Percentiles rank a stretch among this genome's conserved stretches.
phyloP scores from a whole-genome alignment of 805 yeast genomes.

The Monosporozyma servazzii region DNA sequence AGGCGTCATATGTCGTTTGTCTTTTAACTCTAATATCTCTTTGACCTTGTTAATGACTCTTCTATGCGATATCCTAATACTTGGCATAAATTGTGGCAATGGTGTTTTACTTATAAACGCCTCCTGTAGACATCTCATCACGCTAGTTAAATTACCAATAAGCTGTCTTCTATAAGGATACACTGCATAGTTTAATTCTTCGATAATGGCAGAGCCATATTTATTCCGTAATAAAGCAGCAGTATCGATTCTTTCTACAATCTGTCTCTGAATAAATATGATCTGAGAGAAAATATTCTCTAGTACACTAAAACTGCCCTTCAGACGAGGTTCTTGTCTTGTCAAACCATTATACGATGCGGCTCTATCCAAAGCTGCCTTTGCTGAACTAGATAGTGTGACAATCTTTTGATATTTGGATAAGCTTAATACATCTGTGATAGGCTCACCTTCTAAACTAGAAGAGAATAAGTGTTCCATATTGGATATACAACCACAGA shows the following conservation, averaged over 20 bases:
- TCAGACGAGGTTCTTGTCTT: conserved; percentile 40
- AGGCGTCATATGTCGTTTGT: conserved; percentile 7
- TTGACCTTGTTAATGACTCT: conserved; percentile 37
- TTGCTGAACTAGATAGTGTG: conserved; percentile 31
- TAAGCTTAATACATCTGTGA: conserved; percentile 22
- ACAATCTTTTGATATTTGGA: conserved; percentile 28
- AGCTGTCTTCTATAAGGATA: conserved; percentile 38
- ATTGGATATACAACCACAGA: conserved; percentile 34
- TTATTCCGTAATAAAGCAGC: conserved; percentile 34
- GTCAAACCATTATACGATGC: conserved; percentile 33
- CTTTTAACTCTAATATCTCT: conserved; percentile 28
- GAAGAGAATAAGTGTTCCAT: conserved; percentile 33
- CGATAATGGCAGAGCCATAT: conserved; percentile 40
- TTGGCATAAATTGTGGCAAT: conserved; percentile 42
- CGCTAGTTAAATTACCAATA: conserved; percentile 33
- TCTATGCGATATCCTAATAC: conserved; percentile 40
- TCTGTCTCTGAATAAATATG: conserved; percentile 37
- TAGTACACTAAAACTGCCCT: conserved; percentile 36
- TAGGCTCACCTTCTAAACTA: conserved; percentile 33
- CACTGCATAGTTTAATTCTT: conserved; percentile 34
- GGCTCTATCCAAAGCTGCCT: conserved; percentile 34
- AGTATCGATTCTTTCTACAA: conserved; percentile 40
- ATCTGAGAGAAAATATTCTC: conserved; percentile 36
- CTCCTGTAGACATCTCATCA: conserved; percentile 36
- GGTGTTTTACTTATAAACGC: conserved; percentile 39